Conservation (phyloP, 1,284 basidiomycete species). For the Xerocomus nothofagi region DNA sequence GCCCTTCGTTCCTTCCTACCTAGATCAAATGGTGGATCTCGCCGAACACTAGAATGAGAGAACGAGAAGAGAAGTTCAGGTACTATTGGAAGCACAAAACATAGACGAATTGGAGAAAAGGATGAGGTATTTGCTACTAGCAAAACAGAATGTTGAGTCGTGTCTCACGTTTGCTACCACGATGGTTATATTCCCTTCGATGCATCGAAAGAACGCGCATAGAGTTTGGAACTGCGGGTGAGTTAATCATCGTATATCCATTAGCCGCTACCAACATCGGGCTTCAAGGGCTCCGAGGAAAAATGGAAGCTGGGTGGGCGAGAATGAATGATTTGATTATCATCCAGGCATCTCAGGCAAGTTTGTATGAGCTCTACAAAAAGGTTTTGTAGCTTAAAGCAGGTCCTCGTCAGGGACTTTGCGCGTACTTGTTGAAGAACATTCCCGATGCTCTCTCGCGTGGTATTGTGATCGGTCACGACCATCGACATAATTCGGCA, state of each 20-base stretch:
- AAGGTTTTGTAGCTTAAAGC: neutral
- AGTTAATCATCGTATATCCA: constrained; percentile 8
- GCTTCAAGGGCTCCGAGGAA: constrained; percentile 66
- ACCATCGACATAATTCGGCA: constrained; percentile 77
- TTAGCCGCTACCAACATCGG: constrained; percentile 2
- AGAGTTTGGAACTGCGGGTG: constrained; percentile 85
- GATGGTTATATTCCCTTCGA: neutral
- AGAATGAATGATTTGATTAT: constrained; percentile 86
- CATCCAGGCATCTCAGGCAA: constrained; percentile 78
- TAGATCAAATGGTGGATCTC: neutral
- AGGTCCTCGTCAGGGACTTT: constrained; percentile 57
- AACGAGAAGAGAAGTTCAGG: constrained; percentile 56
- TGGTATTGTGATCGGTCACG: constrained; percentile 80
- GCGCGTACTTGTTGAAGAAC: constrained; percentile 61
- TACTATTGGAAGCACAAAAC: constrained; percentile 47
- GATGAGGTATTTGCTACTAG: constrained; percentile 47
- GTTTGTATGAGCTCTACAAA: constrained; percentile 1
- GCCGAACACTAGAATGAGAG: constrained; percentile 45
- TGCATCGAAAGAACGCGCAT: constrained; percentile 58
- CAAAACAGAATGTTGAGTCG: neutral
- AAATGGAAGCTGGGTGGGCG: constrained; percentile 84
- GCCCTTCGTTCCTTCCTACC: neutral
- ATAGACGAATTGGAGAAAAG: constrained; percentile 53
- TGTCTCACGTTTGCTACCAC: neutral
- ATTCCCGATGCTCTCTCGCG: constrained; percentile 52